Evolutionary conservation across 768 basidiomycete species (phyloP).

Genomic region (Artomyces pyxidatus): DNA sequence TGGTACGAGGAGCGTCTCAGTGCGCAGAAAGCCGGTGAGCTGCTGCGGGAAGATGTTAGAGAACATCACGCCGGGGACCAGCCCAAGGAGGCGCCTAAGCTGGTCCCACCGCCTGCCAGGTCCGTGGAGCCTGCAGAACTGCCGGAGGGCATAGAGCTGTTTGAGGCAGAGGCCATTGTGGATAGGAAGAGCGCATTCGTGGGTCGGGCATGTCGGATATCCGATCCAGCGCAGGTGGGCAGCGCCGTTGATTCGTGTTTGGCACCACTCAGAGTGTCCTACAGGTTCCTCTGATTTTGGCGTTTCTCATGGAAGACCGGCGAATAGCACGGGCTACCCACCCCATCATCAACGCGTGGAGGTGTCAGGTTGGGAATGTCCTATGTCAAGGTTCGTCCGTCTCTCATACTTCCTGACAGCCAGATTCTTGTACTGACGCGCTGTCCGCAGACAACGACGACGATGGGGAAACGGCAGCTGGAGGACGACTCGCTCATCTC

Average conservation of each 20-base stretch:
- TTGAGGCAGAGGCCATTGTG: slow-evolving; percentile 69
- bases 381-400: slow-evolving; percentile 23
- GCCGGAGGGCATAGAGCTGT: slow-evolving; percentile 58
- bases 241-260: slow-evolving; percentile 13
- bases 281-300: slow-evolving; percentile 20
- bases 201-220: slow-evolving; percentile 76
- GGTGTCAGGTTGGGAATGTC: slow-evolving; percentile 21
- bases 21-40: slow-evolving; percentile 44
- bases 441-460: slow-evolving; percentile 75
- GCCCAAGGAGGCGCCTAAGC: neutral
- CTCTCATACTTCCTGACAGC: neutral
- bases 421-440: neutral
- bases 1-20: slow-evolving; percentile 71
- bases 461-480: slow-evolving; percentile 90
- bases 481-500: slow-evolving; percentile 82
- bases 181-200: slow-evolving; percentile 85
- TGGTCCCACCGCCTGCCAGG: neutral
- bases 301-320: slow-evolving; percentile 25
- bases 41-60: slow-evolving; percentile 44
- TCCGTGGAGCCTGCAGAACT: slow-evolving; percentile 20
- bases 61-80: neutral
- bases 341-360: slow-evolving; percentile 28
- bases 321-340: slow-evolving; percentile 27
- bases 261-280: neutral
- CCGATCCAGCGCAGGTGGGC: slow-evolving; percentile 63